Evolutionary conservation across 148 eudicot species (phyloP).

Genomic region (Spergularia marina): DNA sequence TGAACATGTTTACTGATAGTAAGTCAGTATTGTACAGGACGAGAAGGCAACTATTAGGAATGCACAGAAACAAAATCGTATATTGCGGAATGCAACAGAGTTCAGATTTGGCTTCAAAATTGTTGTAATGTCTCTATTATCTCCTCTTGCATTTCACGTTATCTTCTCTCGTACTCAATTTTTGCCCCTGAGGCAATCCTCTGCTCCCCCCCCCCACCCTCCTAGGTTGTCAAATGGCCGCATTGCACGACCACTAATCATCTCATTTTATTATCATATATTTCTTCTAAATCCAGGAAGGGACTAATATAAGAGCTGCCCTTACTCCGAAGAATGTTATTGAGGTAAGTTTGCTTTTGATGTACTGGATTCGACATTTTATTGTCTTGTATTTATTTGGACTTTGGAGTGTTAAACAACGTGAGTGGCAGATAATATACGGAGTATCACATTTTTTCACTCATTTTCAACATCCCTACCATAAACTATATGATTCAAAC

Average conservation of each 20-base stretch:
- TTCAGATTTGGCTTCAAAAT: constrained; percentile 94
- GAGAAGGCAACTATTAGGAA: constrained; percentile 78
- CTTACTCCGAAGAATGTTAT: constrained; percentile 61
- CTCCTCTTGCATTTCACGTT: constrained; percentile 17
- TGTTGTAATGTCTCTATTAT: constrained; percentile 56
- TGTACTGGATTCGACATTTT: neutral
- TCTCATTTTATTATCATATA: constrained; percentile 5
- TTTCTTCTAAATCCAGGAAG: constrained; percentile 54
- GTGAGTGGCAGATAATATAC: neutral
- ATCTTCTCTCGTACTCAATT: neutral
- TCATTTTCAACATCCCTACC: neutral
- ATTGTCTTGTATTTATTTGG: neutral
- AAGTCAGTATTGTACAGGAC: constrained; percentile 53
- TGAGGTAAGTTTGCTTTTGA: constrained; percentile 50
- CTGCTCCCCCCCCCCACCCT: no score
- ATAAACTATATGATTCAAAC: neutral
- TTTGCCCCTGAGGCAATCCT: neutral
- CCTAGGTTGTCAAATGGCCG: neutral
- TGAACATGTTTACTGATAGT: neutral
- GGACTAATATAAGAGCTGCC: constrained; percentile 64
- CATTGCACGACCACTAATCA: neutral
- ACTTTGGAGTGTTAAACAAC: neutral
- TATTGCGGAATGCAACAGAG: constrained; percentile 60
- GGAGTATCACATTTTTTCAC: neutral
- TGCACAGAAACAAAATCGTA: constrained; percentile 71